Evolutionary conservation across 2,329 filamentous ascomycete genomes (phyloP), one percentile per base, ranked within the genome.

Genomic region (Aspergillus sp.): DNA sequence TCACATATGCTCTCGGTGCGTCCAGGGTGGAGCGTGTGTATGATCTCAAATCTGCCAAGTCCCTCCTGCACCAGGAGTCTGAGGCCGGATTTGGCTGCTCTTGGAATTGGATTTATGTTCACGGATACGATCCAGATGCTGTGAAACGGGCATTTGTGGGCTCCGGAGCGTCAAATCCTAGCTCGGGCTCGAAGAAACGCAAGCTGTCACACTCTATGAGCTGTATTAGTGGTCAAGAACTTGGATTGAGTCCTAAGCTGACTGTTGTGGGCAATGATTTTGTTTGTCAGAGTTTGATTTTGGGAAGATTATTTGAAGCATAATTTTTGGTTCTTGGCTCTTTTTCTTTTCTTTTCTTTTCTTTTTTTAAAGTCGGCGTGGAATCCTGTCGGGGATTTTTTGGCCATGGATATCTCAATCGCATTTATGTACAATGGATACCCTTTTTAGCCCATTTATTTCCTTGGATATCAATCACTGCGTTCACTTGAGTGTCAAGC

Each of bases 231-330:
- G 53, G 57, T 19, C 63, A 60, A 43, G 63, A 59, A 34, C 52
- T 66, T 19, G 57, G 63, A 29, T 61, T 69, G 10, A 59, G 69
- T 39, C 70, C 74, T 56, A 77, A 68, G 50, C 73, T 89, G 34
- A 78, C 77, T 52, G 77, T 93, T 40, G 78, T 94, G 44, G 85
- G 83, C 47, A 85, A 94, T 63, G 91, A 97, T 67, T 81, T 91
- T 61, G 81, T 97, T 26, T 83, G 94, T 46, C 91, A 98, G 73
- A 96, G 89, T 65, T 72, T 97, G 49, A 96, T 98, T 52, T 65
- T 95, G 43, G 91, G 90, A 1, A 80, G 82, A 50, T 69, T 96
- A 55, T 79, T 89, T 44, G 83, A 87, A 51, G 78, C 80, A 43
- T 69, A 50, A 53, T 5, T 9, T 36, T 30, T 45, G 34, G 7